phyloP scores from a whole-genome alignment of 805 yeast genomes.

The Lachancea quebecensis region DNA sequence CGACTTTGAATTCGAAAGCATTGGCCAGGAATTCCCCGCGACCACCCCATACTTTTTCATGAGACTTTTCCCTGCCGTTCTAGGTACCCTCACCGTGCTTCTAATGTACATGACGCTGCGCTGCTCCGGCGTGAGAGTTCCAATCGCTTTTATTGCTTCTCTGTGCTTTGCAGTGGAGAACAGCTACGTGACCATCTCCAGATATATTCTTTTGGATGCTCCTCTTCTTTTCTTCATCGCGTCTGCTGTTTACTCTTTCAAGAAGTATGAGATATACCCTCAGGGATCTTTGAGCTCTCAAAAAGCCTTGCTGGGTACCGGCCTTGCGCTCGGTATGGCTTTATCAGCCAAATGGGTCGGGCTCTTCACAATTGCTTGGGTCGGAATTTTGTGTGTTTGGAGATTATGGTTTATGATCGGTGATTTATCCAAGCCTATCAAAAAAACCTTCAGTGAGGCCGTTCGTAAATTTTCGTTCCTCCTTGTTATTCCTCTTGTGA shows the following conservation, averaged over 20 bases:
- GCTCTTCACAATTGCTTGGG: slow-evolving; percentile 72
- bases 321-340: slow-evolving; percentile 66
- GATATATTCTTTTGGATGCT: slow-evolving; percentile 68
- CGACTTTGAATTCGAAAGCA: slow-evolving; percentile 55
- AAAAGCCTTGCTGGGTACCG: slow-evolving; percentile 55
- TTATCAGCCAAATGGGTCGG: slow-evolving; percentile 81
- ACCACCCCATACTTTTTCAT: slow-evolving; percentile 55
- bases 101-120: slow-evolving; percentile 63
- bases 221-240: slow-evolving; percentile 76
- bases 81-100: slow-evolving; percentile 63
- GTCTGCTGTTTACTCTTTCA: slow-evolving; percentile 55
- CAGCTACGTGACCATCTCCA: slow-evolving; percentile 60
- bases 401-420: slow-evolving; percentile 70
- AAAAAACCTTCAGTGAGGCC: slow-evolving; percentile 41
- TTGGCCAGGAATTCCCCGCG: slow-evolving; percentile 57
- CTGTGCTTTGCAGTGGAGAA: slow-evolving; percentile 57
- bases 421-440: slow-evolving; percentile 49
- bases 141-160: slow-evolving; percentile 52
- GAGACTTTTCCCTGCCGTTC: slow-evolving; percentile 62
- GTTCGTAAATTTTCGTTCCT: slow-evolving; percentile 45
- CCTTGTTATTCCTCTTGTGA: slow-evolving; percentile 48
- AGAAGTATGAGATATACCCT: slow-evolving; percentile 56
- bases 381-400: slow-evolving; percentile 52
- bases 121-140: slow-evolving; percentile 62
- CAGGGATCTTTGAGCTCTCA: slow-evolving; percentile 57